Evolutionary conservation across 371 early-diverging fungal genomes (phyloP).

Genomic region (Mucor mucedo): DNA sequence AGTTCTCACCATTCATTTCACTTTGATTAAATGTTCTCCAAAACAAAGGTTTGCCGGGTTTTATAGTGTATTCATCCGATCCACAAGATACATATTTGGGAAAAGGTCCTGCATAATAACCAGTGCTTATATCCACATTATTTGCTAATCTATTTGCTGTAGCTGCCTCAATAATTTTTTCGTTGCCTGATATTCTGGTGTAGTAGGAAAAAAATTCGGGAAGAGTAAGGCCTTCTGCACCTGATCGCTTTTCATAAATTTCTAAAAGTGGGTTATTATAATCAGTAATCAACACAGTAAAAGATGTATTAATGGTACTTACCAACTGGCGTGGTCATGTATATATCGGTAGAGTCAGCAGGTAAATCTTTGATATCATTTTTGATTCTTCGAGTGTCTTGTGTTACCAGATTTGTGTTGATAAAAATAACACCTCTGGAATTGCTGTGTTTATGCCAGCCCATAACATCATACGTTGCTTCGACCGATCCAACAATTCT

Average conservation of each 20-base stretch:
- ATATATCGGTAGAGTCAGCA: conserved; percentile 1
- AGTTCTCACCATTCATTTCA: conserved; percentile 5
- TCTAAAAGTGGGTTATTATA: too few relatives aligned
- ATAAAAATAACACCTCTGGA: background rate
- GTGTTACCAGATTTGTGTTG: background rate
- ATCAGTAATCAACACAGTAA: too few relatives aligned
- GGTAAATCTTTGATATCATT: background rate
- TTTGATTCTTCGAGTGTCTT: background rate
- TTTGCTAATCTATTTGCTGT: background rate
- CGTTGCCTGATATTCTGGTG: too few relatives aligned
- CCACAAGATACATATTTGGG: conserved; percentile 1
- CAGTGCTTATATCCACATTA: background rate
- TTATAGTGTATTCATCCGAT: background rate
- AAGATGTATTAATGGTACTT: too few relatives aligned
- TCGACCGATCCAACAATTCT: conserved; percentile 9
- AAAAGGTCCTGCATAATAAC: background rate
- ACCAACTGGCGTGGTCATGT: background rate
- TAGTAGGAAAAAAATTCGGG: too few relatives aligned
- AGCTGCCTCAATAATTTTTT: too few relatives aligned
- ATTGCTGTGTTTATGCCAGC: background rate
- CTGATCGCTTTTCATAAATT: too few relatives aligned
- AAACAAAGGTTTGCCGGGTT: background rate
- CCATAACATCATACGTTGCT: conserved; percentile 9
- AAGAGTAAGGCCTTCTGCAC: too few relatives aligned
- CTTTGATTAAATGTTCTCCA: conserved; percentile 6